Base-by-base conservation (phyloP, 2,329 filamentous ascomycete genomes). In the Aureobasidium vineae region DNA sequence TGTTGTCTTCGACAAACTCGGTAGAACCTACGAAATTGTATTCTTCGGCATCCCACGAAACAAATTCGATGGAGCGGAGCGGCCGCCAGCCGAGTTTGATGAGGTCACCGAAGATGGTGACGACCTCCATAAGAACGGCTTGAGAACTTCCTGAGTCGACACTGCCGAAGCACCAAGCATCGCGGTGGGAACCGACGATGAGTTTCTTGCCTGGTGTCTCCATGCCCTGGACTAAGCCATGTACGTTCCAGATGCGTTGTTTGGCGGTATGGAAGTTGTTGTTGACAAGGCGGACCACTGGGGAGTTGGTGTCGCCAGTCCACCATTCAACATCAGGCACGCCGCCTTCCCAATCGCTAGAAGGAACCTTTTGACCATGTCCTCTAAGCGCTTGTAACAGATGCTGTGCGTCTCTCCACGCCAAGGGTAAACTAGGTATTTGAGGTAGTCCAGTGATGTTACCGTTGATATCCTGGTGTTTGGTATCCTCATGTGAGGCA, bases 1-100 rank as follows among this genome's bases (percentile, higher is more conserved):
- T 82, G 71, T 94, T 88, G 54, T 90, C 89, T 79, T 99, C 95
- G 53, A 99, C 95, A 73, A 90, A 94, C 76, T 99, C 95, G 1
- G 95, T 98, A 13, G 92, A 96, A 10, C 95, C 95, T 67, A 97
- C 90, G 53, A 95, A 81, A 77, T 97, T 97, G 80, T 97, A 98
- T 77, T 94, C 92, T 71, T 89, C 89, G 4, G 86, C 95, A 76
- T 99, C 95, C 95, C 95, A 99, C 40, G 91, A 97, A 74, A 93
- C 92, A 77, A 99, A 98, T 76, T 96, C 90, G 70, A 99, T 96
- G 3, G 92, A 96, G n/a, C 95, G 89, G 19, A 96, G 82, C 1
- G 95, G 95, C 31, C 90, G 85, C 95, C 95, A 99, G 63, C 93
- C 94, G 66, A 87, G 85, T 19, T 83, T 78, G 26, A 88, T 82